Conservation (phyloP, 2,329 filamentous ascomycete genomes). For the Fusarium floridanum region DNA sequence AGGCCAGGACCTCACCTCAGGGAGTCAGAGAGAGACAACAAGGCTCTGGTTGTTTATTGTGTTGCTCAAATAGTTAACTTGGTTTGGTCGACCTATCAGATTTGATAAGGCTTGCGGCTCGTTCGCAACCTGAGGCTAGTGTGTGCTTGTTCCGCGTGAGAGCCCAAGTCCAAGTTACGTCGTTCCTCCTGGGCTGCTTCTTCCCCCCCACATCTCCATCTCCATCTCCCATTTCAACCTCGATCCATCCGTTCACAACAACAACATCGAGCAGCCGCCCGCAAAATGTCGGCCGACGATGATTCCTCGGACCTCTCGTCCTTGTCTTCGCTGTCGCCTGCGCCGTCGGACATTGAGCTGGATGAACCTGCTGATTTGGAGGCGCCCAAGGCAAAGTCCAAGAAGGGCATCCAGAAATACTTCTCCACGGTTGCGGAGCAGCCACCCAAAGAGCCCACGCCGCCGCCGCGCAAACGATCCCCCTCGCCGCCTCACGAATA, state of each 20-base stretch:
- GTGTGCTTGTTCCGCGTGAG: conserved; percentile 47
- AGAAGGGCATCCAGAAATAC: conserved; percentile 74
- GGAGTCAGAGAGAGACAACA: conserved; percentile 7
- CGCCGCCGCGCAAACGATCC: conserved; percentile 81
- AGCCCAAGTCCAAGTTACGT: conserved; percentile 47
- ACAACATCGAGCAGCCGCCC: conserved; percentile 44
- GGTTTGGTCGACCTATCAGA: conserved; percentile 49
- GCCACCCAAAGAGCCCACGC: conserved; percentile 69
- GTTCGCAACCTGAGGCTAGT: conserved; percentile 43
- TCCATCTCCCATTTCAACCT: conserved; percentile 42
- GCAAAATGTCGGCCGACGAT: conserved; percentile 69
- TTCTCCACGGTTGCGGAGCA: conserved; percentile 69
- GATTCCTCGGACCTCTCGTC: conserved; percentile 75
- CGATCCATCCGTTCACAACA: conserved; percentile 6
- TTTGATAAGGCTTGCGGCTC: conserved; percentile 49
- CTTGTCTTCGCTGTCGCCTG: conserved; percentile 62
- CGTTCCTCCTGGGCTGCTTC: conserved; percentile 46
- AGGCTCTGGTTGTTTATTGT: conserved; percentile 29
- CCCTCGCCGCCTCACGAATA: conserved; percentile 93
- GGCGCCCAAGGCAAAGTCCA: conserved; percentile 59
- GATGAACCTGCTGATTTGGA: conserved; percentile 58
- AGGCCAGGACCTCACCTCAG: neutral
- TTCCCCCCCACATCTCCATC: conserved; percentile 49
- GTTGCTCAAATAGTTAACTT: conserved; percentile 39
- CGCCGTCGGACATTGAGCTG: conserved; percentile 61